phyloP scores from a whole-genome alignment of 805 yeast genomes.

The Yarrowia sp. region DNA sequence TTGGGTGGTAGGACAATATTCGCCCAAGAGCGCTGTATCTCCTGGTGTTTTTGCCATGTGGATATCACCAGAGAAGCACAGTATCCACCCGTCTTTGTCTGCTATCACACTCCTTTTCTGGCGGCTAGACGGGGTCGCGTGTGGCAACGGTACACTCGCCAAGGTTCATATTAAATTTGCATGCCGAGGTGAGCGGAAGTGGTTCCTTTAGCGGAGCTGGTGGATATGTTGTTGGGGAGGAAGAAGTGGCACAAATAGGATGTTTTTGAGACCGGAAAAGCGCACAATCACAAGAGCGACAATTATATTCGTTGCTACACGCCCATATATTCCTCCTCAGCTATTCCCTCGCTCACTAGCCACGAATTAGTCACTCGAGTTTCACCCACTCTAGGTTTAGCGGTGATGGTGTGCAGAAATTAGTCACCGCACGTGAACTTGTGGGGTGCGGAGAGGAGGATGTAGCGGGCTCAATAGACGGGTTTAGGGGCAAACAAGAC shows the following conservation, averaged over 20 bases:
- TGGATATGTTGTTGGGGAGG: background rate
- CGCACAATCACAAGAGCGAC: background rate
- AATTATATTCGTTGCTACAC: too few relatives aligned
- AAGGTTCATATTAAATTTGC: slow-evolving; percentile 10
- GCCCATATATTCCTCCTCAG: too few relatives aligned
- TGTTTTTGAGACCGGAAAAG: background rate
- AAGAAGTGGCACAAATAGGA: background rate
- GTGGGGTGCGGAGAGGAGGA: slow-evolving; percentile 3
- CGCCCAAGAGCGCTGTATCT: too few relatives aligned
- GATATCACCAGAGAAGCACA: too few relatives aligned
- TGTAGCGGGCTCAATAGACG: background rate
- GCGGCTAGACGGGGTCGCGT: slow-evolving; percentile 8
- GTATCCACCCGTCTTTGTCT: too few relatives aligned
- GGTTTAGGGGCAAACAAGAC: too few relatives aligned
- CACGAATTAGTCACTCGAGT: slow-evolving; percentile 20
- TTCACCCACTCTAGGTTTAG: background rate
- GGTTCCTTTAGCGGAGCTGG: slow-evolving; percentile 15
- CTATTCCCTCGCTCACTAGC: background rate
- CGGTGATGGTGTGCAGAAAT: slow-evolving; percentile 9
- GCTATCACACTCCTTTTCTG: background rate
- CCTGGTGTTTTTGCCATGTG: too few relatives aligned
- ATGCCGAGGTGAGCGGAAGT: slow-evolving; percentile 15
- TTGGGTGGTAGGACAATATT: background rate
- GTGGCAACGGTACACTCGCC: slow-evolving; percentile 3
- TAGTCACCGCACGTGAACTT: slow-evolving; percentile 26